Percentiles rank a stretch among this genome's conserved stretches.
These are phyloP conservation scores for Ophiocordyceps australis DNA, from an alignment of 2,329 filamentous ascomycete species.

Conservation along the genomic window DNA sequence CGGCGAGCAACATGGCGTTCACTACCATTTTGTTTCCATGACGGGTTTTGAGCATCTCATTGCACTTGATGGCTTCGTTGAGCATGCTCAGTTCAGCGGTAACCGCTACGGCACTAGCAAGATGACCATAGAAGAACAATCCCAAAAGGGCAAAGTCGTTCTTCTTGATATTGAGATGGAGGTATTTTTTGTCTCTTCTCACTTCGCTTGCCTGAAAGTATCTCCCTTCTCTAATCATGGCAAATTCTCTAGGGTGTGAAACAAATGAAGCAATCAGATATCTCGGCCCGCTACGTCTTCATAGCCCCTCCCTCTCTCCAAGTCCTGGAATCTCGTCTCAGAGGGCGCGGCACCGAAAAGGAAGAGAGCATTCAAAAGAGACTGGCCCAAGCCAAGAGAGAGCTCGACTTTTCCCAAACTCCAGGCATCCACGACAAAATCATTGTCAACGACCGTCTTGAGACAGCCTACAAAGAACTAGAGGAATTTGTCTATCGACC, in stretches of 20 bases:
- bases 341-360: constrained; percentile 60
- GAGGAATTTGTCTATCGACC: constrained; percentile 32
- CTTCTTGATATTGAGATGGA: constrained; percentile 97
- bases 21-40: constrained; percentile 64
- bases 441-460: constrained; percentile 24
- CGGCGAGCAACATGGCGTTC: constrained; percentile 56
- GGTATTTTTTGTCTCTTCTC: constrained; percentile 21
- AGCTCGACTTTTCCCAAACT: constrained; percentile 54
- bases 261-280: constrained; percentile 63
- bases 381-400: constrained; percentile 51
- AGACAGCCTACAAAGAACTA: constrained; percentile 32
- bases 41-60: constrained; percentile 52
- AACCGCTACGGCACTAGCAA: constrained; percentile 81
- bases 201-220: neutral
- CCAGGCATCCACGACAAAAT: constrained; percentile 31
- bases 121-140: constrained; percentile 59
- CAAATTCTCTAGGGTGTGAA: constrained; percentile 47
- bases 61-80: constrained; percentile 57
- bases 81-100: constrained; percentile 68
- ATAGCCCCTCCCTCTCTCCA: constrained; percentile 63
- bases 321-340: constrained; percentile 54
- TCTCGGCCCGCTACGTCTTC: constrained; percentile 69
- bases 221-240: no score
- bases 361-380: constrained; percentile 55
- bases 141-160: constrained; percentile 52